A percentile compares a stretch with the other conserved stretches of the same genome.
Conservation (phyloP, 1,284 basidiomycete species). For the Hypsizygus ulmarius region DNA sequence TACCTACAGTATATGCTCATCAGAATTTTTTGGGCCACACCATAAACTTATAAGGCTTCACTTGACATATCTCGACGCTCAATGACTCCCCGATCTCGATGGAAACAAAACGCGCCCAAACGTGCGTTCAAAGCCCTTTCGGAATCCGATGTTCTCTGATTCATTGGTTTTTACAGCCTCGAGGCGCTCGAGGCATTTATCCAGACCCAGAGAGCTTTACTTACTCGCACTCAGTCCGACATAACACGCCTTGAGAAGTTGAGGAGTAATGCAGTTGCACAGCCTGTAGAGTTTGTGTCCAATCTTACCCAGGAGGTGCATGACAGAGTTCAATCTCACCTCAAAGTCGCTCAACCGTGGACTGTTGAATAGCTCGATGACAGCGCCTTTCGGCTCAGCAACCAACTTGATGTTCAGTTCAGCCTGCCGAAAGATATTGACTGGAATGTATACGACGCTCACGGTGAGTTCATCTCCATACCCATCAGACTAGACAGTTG, state of each 20-base stretch:
- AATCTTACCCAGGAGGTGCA: constrained; percentile 24
- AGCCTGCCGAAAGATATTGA: constrained; percentile 44
- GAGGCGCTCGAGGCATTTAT: constrained; percentile 67
- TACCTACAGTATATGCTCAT: background rate
- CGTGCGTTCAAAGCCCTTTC: constrained; percentile 35
- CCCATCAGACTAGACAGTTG: background rate
- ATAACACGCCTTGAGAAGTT: constrained; percentile 51
- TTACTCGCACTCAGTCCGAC: constrained; percentile 58
- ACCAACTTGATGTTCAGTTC: constrained; percentile 38
- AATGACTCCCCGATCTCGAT: constrained; percentile 35
- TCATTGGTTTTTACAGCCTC: constrained; percentile 39
- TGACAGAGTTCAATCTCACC: background rate
- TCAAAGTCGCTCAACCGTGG: background rate
- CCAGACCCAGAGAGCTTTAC: constrained; percentile 52
- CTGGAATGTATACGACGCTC: constrained; percentile 48
- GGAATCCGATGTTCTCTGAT: constrained; percentile 4
- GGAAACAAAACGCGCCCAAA: constrained; percentile 58
- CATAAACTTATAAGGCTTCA: background rate
- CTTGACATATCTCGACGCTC: constrained; percentile 10
- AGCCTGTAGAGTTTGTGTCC: constrained; percentile 31
- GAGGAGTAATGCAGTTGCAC: constrained; percentile 32
- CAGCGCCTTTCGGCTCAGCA: constrained; percentile 41
- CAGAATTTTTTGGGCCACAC: background rate
- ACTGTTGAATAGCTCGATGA: constrained; percentile 32
- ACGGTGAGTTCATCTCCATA: constrained; percentile 35